Conservation (phyloP, 805 yeast species). For the Candida insectorum region DNA sequence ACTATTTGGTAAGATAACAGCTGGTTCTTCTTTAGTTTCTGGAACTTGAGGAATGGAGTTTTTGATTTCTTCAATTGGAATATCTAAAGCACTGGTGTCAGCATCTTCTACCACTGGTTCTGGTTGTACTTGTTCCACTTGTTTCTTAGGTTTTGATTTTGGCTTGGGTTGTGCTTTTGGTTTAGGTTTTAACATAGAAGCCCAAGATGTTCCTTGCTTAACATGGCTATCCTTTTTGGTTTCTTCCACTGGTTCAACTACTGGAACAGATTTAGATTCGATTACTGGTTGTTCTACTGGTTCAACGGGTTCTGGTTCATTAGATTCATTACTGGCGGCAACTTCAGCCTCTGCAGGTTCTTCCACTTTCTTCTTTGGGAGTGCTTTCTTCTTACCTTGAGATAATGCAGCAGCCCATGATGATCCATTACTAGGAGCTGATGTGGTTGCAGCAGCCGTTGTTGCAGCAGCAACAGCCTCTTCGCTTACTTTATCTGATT, state of each 20-base stretch:
- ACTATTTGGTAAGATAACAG: constrained; percentile 53
- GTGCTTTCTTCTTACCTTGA: constrained; percentile 27
- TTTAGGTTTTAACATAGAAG: constrained; percentile 62
- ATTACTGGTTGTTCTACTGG: constrained; percentile 2
- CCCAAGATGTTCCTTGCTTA: constrained; percentile 50
- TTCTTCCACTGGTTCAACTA: constrained; percentile 1
- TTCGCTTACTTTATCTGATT: not conserved
- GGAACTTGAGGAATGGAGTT: constrained; percentile 15
- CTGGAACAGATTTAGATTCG: not conserved
- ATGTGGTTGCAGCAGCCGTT: constrained; percentile 16
- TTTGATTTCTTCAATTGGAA: constrained; percentile 13
- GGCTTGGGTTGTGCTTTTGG: constrained; percentile 21
- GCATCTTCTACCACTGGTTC: not conserved
- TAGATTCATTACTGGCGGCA: constrained; percentile 3
- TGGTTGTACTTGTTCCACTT: constrained; percentile 12
- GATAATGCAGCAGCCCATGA: constrained; percentile 44
- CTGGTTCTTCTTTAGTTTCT: constrained; percentile 26
- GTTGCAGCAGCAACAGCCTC: constrained; percentile 12
- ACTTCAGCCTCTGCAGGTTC: constrained; percentile 33
- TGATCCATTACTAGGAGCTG: constrained; percentile 21
- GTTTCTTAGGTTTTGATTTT: constrained; percentile 19
- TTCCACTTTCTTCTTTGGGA: constrained; percentile 16
- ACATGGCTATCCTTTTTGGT: not conserved
- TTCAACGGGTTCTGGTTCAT: constrained; percentile 9
- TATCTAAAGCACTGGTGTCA: constrained; percentile 4